Base-by-base conservation (phyloP, 805 yeast genomes). In the Candida stauntonica region DNA sequence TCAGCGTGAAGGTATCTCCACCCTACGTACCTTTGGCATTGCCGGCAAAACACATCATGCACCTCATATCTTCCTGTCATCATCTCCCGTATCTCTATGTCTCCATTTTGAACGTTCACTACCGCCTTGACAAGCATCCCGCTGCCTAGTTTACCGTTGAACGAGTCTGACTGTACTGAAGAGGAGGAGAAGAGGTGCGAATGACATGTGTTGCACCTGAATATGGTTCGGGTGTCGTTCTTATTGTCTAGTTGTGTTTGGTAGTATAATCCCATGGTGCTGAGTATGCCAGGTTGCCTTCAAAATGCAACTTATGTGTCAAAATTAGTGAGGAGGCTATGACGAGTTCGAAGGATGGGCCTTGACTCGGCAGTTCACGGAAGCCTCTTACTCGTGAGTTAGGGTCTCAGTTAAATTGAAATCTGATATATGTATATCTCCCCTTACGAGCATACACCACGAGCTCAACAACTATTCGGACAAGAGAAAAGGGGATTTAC, bases 1-100 rank as follows among this genome's bases (percentile, higher is more conserved):
- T 65, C 67, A 31, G 81, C 70, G 47, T 63, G 64, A 28, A 78
- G 52, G 49, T 81, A 81, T 43, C 70, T 72, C 87, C 87, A 81
- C 3, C 86, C 87, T 14, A 81, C 61, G 36, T 70, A 58, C 5
- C 58, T 54, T 35, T 62, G 61, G 52, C 87, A 81, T 45, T 71
- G 73, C 31, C 68, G 72, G 50, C 87, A 81, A 26, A 51, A 50
- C 21, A 79, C 67, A 48, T 77, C 81, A 42, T 77, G 70, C 3
- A 81, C 82, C 0, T 64, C 51, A 48, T 77, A 81, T 17, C 54
- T 54, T 1, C 86, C 87, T 1, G 86, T 79, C 20, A 71, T 62
- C 86, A 81, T 79, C 27, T 63, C 54, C 26, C 75, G 60, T 13
- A 58, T 60, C 41, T 64, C 72, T 3, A 57, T 46, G 9, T 52